Evolutionary conservation across 371 early-diverging fungal species (phyloP).

Genomic region (Lichtheimia ornata): DNA sequence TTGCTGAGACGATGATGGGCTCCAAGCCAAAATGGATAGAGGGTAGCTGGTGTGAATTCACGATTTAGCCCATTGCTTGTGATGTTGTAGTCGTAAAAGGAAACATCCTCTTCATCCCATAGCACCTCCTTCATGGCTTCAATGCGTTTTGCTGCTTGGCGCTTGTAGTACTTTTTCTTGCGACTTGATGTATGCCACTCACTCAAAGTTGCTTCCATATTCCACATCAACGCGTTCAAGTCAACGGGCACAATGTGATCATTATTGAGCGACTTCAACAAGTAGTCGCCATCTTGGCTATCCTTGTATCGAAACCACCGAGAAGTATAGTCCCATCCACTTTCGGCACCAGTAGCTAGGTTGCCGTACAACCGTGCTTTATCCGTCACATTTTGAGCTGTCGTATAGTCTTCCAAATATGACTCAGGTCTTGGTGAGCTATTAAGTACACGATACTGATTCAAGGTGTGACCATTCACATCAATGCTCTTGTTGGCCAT

Average conservation of each 20-base stretch:
- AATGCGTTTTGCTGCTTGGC: constrained; percentile 37
- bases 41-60: constrained; percentile 42
- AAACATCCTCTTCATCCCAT: constrained; percentile 45
- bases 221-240: constrained; percentile 83
- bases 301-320: constrained; percentile 63
- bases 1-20: constrained; percentile 33
- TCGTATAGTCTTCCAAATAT: constrained; percentile 69
- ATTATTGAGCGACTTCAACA: constrained; percentile 57
- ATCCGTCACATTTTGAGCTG: constrained; percentile 41
- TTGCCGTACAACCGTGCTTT: constrained; percentile 60
- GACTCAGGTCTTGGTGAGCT: constrained; percentile 79
- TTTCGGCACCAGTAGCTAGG: constrained; percentile 84
- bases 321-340: constrained; percentile 88
- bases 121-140: constrained; percentile 50
- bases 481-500: constrained; percentile 52
- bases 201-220: constrained; percentile 64
- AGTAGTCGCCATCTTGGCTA: constrained; percentile 20
- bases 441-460: constrained; percentile 60
- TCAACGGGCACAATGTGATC: constrained; percentile 80
- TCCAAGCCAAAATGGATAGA: constrained; percentile 54
- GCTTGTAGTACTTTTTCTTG: constrained; percentile 28
- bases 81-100: constrained; percentile 62
- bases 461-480: constrained; percentile 27
- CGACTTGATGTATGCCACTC: constrained; percentile 43
- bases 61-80: constrained; percentile 28